phyloP scores from a whole-genome alignment of 768 basidiomycete genomes.

The Boletales sp. region DNA sequence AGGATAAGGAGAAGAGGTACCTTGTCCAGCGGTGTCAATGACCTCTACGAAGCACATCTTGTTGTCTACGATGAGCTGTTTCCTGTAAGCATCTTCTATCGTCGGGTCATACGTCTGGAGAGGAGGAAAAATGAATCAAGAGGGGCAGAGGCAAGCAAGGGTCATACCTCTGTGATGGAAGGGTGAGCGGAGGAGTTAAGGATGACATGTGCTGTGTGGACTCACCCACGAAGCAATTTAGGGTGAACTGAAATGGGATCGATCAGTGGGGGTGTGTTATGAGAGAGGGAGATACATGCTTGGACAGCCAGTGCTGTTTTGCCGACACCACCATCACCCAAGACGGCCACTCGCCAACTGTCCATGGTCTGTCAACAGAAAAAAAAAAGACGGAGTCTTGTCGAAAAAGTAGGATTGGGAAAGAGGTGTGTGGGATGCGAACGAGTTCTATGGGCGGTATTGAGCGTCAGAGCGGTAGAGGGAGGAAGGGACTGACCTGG shows the following conservation, averaged over 20 bases:
- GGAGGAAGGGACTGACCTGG: conserved; percentile 26
- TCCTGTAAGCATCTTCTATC: conserved; percentile 97
- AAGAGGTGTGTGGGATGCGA: conserved; percentile 20
- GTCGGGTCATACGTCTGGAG: conserved; percentile 92
- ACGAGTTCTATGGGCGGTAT: conserved; percentile 10
- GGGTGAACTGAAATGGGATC: conserved; percentile 67
- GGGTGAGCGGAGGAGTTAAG: conserved; percentile 12
- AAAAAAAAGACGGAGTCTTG: conserved; percentile 3
- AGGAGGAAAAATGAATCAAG: conserved; percentile 7
- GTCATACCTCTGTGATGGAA: conserved; percentile 50
- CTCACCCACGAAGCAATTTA: conserved; percentile 95
- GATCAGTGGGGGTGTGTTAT: conserved; percentile 7
- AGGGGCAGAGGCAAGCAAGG: conserved; percentile 3
- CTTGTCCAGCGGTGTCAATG: conserved; percentile 97
- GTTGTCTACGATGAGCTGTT: conserved; percentile 92
- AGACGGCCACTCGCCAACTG: conserved; percentile 92
- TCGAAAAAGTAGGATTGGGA: conserved; percentile 22
- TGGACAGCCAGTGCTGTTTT: conserved; percentile 97
- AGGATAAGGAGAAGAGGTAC: conserved; percentile 40
- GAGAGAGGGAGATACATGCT: conserved; percentile 44
- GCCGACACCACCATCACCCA: conserved; percentile 96
- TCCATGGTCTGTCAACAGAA: conserved; percentile 58
- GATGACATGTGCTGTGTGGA: conserved; percentile 9
- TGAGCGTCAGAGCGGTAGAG: conserved; percentile 19
- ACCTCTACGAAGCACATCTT: conserved; percentile 95